Conservation (phyloP, 1,284 basidiomycete genomes). For the Uromyces viciae-fabae region DNA sequence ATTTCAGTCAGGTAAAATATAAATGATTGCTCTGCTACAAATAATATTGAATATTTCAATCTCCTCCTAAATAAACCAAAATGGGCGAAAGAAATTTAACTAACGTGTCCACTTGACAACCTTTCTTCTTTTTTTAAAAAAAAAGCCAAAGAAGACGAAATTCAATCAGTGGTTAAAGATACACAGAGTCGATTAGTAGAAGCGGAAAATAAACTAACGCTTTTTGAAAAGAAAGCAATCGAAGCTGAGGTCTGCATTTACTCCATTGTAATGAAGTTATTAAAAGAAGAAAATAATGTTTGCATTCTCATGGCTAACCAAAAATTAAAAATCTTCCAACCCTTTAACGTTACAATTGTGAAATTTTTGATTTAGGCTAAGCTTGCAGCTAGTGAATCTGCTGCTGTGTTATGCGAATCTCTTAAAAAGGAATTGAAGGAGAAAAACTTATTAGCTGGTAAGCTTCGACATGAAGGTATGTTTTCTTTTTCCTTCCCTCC, state of each 20-base stretch:
- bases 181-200: slow-evolving; percentile 70
- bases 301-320: neutral
- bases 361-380: slow-evolving; percentile 50
- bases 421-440: slow-evolving; percentile 89
- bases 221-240: slow-evolving; percentile 78
- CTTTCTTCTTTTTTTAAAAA: neutral
- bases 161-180: slow-evolving; percentile 71
- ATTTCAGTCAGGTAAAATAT: slow-evolving; percentile 74
- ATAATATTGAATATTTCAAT: neutral
- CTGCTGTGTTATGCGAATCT: slow-evolving; percentile 65
- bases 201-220: slow-evolving; percentile 69
- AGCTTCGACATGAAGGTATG: slow-evolving; percentile 86
- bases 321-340: neutral
- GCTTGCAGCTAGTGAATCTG: slow-evolving; percentile 69
- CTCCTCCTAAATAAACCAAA: neutral
- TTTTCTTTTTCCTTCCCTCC: slow-evolving; percentile 36
- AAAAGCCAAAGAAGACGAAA: slow-evolving; percentile 60
- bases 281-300: neutral
- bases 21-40: neutral
- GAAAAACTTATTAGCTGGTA: slow-evolving; percentile 84
- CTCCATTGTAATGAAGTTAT: neutral
- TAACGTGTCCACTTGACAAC: too few relatives aligned
- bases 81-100: too few relatives aligned
- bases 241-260: slow-evolving; percentile 68
- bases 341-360: neutral